Evolutionary conservation across 768 basidiomycete species (phyloP), one percentile per base, ranked within the genome.

Genomic region (Serendipita sp.): DNA sequence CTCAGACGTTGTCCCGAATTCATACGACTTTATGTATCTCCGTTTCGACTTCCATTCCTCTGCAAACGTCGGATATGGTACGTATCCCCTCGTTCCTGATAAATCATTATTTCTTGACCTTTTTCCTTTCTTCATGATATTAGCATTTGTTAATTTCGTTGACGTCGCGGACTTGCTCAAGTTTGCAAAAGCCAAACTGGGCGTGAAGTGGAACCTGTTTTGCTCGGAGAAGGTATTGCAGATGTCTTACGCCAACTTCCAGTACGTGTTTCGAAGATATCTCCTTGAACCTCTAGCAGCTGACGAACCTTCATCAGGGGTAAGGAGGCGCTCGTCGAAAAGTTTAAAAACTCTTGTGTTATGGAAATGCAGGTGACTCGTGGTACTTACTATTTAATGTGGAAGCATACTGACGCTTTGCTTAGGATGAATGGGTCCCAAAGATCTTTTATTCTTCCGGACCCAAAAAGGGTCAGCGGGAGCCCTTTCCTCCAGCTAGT

Each of bases 161-260:
- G 77, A 78, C 2, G 86, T 91, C 35, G 76, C 85, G 67, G 88
- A 91, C 69, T 79, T 94, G 62, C 75, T 92, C 68, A 74, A 71
- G 41, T 94, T 94, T 72, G 88, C 88, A 3, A 84, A 81, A 72
- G 77, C 78, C 63, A 83, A 82, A 67, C 77, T 93, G 46, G 89
- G 89, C 4, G 82, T 86, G 67, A 89, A 88, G 74, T 94, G 92
- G 91, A 92, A 94, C 71, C 85, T 90, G 84, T 92, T 89, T 72
- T 88, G 88, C 7, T 91, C 89, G 67, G 89, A 93, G 74, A 94
- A 94, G 71, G 85, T 92, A 7, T 74, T 92, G 63, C 87, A 92
- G 70, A 90, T 92, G 86, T 88, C 86, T 68, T 94, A 92, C 71
- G 92, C 92, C 2, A 92, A 90, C 69, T 92, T 89, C 70, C 91